These are phyloP conservation scores for Russula lepida DNA, from an alignment of 768 basidiomycete species.

Conservation along the genomic window DNA sequence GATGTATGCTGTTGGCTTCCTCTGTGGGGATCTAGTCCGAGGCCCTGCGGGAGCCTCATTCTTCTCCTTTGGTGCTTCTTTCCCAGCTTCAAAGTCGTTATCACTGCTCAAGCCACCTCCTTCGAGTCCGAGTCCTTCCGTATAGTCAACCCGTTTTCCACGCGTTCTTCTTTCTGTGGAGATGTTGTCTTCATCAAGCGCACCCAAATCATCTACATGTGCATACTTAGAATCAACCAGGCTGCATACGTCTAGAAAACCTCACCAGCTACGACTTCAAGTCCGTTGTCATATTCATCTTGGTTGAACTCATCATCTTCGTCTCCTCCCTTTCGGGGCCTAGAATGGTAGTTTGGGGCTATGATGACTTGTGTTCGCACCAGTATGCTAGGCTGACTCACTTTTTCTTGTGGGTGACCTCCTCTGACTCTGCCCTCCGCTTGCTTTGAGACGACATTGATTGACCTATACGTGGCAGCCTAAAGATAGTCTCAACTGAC, in stretches of 20 bases:
- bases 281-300: constrained; percentile 23
- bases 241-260: not conserved
- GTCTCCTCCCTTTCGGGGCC: constrained; percentile 23
- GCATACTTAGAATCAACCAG: not conserved
- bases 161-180: constrained; percentile 25
- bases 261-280: constrained; percentile 25
- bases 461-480: constrained; percentile 1
- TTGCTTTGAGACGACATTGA: constrained; percentile 10
- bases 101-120: constrained; percentile 26
- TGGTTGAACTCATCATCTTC: constrained; percentile 25
- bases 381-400: constrained; percentile 20
- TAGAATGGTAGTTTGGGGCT: not conserved
- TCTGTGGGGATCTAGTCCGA: constrained; percentile 2
- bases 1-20: constrained; percentile 33
- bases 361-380: constrained; percentile 23
- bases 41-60: not conserved
- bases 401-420: constrained; percentile 25
- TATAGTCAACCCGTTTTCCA: constrained; percentile 25
- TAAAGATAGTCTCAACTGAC: not conserved
- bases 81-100: constrained; percentile 46
- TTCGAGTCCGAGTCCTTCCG: no score
- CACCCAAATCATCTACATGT: constrained; percentile 24
- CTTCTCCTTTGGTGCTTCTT: constrained; percentile 36
- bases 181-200: constrained; percentile 22
- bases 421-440: constrained; percentile 15